A percentile compares a stretch with the other conserved stretches of the same genome.
phyloP scores from a whole-genome alignment of 2,329 filamentous ascomycete species.

The Pleomassaria siparia region DNA sequence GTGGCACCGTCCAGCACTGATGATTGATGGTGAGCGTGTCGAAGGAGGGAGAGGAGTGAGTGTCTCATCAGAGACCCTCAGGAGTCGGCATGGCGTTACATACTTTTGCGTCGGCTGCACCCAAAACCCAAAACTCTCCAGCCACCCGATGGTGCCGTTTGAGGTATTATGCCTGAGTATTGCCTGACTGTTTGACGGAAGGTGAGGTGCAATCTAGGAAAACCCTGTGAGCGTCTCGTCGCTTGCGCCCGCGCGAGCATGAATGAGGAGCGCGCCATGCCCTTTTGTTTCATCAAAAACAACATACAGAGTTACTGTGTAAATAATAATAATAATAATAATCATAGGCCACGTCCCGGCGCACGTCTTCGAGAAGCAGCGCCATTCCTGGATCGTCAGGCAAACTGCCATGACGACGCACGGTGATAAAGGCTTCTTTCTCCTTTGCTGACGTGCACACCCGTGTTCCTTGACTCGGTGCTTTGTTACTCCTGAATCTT shows the following conservation, averaged over 20 bases:
- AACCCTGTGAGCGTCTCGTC: slow-evolving; percentile 6
- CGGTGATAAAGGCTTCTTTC: neutral
- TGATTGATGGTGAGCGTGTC: neutral
- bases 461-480: neutral
- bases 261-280: neutral
- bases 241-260: neutral
- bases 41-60: neutral
- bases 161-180: slow-evolving; percentile 10
- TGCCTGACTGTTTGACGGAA: slow-evolving; percentile 7
- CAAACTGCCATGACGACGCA: neutral
- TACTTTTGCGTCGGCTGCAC: neutral
- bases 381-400: neutral
- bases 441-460: neutral
- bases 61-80: too few species aligned
- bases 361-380: neutral
- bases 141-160: slow-evolving; percentile 9
- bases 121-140: slow-evolving; percentile 8
- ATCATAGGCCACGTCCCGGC: neutral
- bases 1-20: neutral
- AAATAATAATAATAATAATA: too few species aligned
- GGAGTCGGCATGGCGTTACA: neutral
- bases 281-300: neutral
- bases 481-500: too few species aligned
- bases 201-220: slow-evolving; percentile 9
- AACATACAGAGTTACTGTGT: too few species aligned